A percentile compares a stretch with the other conserved stretches of the same genome.
Conservation (phyloP, 2,329 filamentous ascomycete species). For the Monilinia fructicola region DNA sequence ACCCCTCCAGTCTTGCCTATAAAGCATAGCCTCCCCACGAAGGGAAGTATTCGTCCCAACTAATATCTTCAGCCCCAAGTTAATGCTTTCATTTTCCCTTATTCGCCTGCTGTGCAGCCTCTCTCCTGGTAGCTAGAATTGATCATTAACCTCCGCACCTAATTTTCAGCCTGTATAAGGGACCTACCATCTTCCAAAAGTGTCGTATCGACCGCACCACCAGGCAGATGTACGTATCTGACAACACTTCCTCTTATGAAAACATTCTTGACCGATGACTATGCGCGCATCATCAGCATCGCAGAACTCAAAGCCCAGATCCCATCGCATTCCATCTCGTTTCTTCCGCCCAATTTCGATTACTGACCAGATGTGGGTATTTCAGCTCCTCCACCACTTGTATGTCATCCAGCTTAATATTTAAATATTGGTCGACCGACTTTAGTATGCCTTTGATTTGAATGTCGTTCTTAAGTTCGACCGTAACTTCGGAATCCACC, state of each 20-base stretch:
- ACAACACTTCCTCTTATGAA: constrained; percentile 75
- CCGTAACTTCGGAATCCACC: constrained; percentile 94
- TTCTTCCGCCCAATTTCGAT: not conserved
- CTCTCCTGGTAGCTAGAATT: constrained; percentile 40
- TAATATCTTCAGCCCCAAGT: not conserved
- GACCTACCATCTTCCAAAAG: constrained; percentile 66
- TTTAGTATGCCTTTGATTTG: constrained; percentile 94
- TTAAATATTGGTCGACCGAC: constrained; percentile 97
- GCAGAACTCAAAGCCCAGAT: not conserved
- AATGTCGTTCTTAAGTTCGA: constrained; percentile 99
- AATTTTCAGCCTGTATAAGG: not conserved
- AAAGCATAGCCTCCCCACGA: not conserved
- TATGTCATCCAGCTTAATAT: constrained; percentile 98
- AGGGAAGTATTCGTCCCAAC: not conserved
- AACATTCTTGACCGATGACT: constrained; percentile 74
- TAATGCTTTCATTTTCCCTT: constrained; percentile 47
- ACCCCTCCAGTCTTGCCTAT: not conserved
- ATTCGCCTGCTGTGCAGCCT: constrained; percentile 51
- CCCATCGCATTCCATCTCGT: not conserved
- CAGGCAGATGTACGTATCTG: constrained; percentile 70
- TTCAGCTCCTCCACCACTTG: constrained; percentile 88
- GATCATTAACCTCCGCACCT: constrained; percentile 24
- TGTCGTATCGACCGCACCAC: constrained; percentile 65
- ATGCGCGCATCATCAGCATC: constrained; percentile 25
- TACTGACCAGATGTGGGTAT: constrained; percentile 82